Base-by-base conservation (phyloP, 176 grass and related monocot species). In the Hordeum vulgare region DNA sequence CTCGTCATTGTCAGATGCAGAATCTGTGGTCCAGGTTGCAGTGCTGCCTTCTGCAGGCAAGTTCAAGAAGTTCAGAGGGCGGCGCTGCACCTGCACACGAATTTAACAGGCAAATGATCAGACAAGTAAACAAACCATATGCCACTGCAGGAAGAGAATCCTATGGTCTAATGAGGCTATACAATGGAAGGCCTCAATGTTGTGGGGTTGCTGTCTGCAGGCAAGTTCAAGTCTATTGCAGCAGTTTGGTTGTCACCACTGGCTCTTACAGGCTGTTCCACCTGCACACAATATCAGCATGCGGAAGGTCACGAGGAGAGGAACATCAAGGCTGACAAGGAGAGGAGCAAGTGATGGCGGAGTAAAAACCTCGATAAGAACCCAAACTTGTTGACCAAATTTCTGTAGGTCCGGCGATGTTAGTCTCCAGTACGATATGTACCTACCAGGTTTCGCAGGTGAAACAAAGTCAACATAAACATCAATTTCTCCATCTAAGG, bases 371-470 rank as follows among this genome's bases (percentile, higher is more conserved):
- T 90, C 85, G 76, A 98, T 91, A 85, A 87, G 77, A 86, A 95
- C 93, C 93, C 93, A 98, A 71, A 95, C 81, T 76, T 4, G 79
- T 68, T 95, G 91, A 44, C 96, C 96, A 80, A 95, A 98, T 26
- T 71, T 90, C 40, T 81, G 81, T 49, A 91, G 89, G 37, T 87
- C 88, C 62, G 93, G 93, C 53, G 81, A 86, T 70, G 80, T 84
- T 86, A 98, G 76, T 86, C 89, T 94, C 96, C 96, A 98, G 58
- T 98, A 87, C 3, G 96, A 95, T 61, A 90, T 57, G 69, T 95
- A 98, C 63, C 85, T 79, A 17, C 96, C 93, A 79, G 91, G 87
- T 80, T 75, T 87, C 7, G 74, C 61, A 45, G 96, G 96, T 65
- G 96, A 78, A 76, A 78, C 33, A 54, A 98, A 90, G 66, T 89